Conservation (phyloP, 257 asterid species). For the Solanum corneliomulleri region DNA sequence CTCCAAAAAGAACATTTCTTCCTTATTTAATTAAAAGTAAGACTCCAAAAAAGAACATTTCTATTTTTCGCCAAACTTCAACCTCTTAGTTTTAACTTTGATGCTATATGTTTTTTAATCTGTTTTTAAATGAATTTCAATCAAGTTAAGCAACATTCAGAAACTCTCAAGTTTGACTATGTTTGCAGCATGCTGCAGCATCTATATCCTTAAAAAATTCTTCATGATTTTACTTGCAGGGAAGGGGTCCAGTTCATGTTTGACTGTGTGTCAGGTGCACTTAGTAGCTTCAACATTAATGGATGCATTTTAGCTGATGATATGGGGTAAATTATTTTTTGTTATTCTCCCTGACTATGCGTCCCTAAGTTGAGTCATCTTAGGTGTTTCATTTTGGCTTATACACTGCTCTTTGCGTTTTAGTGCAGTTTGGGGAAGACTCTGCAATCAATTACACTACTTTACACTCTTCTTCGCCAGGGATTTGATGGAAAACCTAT, state of each 20-base stretch:
- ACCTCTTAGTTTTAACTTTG: not conserved
- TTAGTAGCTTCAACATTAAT: slow-evolving; percentile 54
- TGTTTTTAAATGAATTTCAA: not conserved
- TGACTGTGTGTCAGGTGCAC: slow-evolving; percentile 83
- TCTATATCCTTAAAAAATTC: slow-evolving; percentile 8
- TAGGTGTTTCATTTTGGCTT: not conserved
- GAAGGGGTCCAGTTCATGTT: slow-evolving; percentile 99
- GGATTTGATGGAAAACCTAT: slow-evolving; percentile 90
- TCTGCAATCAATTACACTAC: slow-evolving; percentile 86
- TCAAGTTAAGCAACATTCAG: not conserved
- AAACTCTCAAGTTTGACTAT: not conserved
- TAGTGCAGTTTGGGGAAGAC: slow-evolving; percentile 85
- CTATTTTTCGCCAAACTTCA: not conserved
- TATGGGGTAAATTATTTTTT: slow-evolving; percentile 68
- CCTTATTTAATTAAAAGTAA: not conserved
- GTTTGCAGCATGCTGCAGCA: not conserved
- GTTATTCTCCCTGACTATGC: not conserved
- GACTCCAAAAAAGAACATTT: not conserved
- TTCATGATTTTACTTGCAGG: slow-evolving; percentile 46
- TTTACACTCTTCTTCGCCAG: slow-evolving; percentile 81
- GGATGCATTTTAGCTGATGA: slow-evolving; percentile 99
- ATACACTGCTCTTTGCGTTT: slow-evolving; percentile 2
- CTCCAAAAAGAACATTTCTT: not conserved
- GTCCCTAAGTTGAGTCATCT: not conserved
- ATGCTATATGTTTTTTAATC: not conserved